Evolutionary conservation across 345 rosid species (phyloP), one percentile per base, ranked within the genome.

Genomic region (Brassica cretica): DNA sequence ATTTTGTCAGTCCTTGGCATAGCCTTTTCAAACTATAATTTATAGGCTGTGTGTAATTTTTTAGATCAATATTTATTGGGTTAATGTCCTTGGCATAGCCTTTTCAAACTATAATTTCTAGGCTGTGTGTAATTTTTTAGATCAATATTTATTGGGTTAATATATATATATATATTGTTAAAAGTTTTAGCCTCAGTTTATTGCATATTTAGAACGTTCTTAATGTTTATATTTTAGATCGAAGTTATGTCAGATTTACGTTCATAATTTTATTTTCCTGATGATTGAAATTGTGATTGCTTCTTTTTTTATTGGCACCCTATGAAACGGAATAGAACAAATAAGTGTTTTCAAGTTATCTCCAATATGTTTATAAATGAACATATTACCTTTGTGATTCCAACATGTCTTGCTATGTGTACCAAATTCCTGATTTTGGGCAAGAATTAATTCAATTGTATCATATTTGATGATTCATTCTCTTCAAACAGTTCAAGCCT

Each of bases 401-500:
- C 46, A 16, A 5, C 10, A 24, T 62, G 35, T 9, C 66, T 15
- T 44, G 2, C 5, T 19, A 16, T 5, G 4, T 44, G 21, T 49
- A 58, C 29, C 1, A 67, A 66, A 8, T 37, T 66, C 14, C 19
- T 24, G 6, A 7, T 41, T 29, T 11, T 3, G 32, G 59, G n/a
- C 1, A 78, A 53, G 3, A 15, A 37, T 71, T 25, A 44, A 24
- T 58, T 66, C 27, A 11, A 51, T 14, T 29, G 6, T 8, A 19
- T 56, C 5, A 5, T 35, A 24, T 5, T 0, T 35, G 67, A 62
- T 49, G 66, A 14, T 37, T 55, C 2, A 12, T 39, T 71, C 4
- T 64, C 2, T 71, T 14, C 0, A 39, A 76, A 76, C 84, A 90
- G 95, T 77, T 87, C 3, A 88, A 88, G 76, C 75, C 86, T 24